phyloP scores from a whole-genome alignment of 768 basidiomycete species.

The Tricholoma hemisulphureum region DNA sequence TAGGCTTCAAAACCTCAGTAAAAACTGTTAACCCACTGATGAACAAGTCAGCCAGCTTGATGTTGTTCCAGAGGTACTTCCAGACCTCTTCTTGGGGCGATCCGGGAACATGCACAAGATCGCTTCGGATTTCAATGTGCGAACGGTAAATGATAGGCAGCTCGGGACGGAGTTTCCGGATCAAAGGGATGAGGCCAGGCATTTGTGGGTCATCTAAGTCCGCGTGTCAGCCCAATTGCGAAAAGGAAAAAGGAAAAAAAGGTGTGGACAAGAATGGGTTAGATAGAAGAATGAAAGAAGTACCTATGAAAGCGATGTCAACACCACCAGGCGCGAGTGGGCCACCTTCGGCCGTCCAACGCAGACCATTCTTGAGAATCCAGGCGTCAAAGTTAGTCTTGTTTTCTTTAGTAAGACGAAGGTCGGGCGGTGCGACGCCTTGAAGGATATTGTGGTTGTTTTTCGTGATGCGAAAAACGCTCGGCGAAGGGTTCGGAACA shows the following conservation, averaged over 20 bases:
- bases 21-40: constrained; percentile 53
- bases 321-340: constrained; percentile 81
- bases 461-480: constrained; percentile 90
- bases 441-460: constrained; percentile 96
- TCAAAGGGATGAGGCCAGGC: constrained; percentile 91
- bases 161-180: constrained; percentile 79
- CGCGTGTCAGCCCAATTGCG: not conserved
- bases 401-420: constrained; percentile 75
- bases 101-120: constrained; percentile 76
- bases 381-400: constrained; percentile 82
- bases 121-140: constrained; percentile 91
- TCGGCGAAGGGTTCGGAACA: constrained; percentile 84
- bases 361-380: constrained; percentile 86
- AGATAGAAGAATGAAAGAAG: constrained; percentile 11
- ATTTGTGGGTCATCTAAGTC: constrained; percentile 83
- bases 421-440: constrained; percentile 79
- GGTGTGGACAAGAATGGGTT: not conserved
- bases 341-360: constrained; percentile 85
- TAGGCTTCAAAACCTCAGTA: not conserved
- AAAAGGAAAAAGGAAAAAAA: constrained; percentile 6
- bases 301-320: constrained; percentile 87
- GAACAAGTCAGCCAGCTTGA: constrained; percentile 86
- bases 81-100: constrained; percentile 91
- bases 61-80: constrained; percentile 94
- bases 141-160: constrained; percentile 91